Evolutionary conservation across 306 rosid genomes (phyloP).

Genomic region (Oemleria cerasiformis): DNA sequence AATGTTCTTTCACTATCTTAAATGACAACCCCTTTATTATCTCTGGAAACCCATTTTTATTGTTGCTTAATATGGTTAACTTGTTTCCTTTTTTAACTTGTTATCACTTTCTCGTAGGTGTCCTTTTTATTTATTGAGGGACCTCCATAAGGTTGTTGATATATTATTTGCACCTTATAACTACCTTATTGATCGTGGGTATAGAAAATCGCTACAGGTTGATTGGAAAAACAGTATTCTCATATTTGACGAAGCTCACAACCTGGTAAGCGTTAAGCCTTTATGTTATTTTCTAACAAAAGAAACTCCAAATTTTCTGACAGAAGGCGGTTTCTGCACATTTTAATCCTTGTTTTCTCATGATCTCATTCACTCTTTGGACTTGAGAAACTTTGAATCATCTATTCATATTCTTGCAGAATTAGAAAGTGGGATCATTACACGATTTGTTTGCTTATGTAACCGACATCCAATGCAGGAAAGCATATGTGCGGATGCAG

Average conservation of each 20-base stretch:
- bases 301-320: background rate
- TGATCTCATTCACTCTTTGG: slow-evolving; percentile 7
- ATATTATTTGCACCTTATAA: slow-evolving; percentile 88
- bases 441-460: slow-evolving; percentile 24
- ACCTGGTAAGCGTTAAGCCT: slow-evolving; percentile 51
- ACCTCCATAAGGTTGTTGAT: slow-evolving; percentile 77
- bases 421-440: slow-evolving; percentile 12
- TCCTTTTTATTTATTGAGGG: slow-evolving; percentile 86
- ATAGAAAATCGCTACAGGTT: slow-evolving; percentile 52
- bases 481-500: slow-evolving; percentile 92
- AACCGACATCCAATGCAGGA: slow-evolving; percentile 55
- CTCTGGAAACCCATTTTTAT: background rate
- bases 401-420: background rate
- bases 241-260: slow-evolving; percentile 98
- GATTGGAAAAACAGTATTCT: slow-evolving; percentile 71
- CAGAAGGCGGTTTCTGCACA: background rate
- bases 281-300: background rate
- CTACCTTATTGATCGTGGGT: slow-evolving; percentile 79
- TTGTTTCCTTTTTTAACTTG: slow-evolving; percentile 4
- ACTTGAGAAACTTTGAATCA: no score
- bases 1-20: slow-evolving; percentile 10
- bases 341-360: slow-evolving; percentile 17
- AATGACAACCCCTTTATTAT: slow-evolving; percentile 8
- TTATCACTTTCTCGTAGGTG: slow-evolving; percentile 53
- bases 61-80: slow-evolving; percentile 25